Percentiles rank a stretch among this genome's conserved stretches.
Evolutionary conservation across 345 rosid genomes (phyloP).

Genomic region (Bruguiera gymnorhiza): DNA sequence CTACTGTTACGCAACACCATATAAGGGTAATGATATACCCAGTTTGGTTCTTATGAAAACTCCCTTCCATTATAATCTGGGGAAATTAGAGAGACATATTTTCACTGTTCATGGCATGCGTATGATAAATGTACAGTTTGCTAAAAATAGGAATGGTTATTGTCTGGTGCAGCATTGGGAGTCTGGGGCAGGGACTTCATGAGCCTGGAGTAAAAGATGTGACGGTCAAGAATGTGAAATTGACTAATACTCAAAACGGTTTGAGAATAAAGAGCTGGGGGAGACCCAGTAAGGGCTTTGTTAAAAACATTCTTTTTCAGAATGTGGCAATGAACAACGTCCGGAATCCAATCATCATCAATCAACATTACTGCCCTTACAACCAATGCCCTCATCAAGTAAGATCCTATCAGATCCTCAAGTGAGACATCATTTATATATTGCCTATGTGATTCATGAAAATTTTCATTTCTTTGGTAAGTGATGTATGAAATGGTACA

Average conservation of each 20-base stretch:
- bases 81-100: too few relatives aligned
- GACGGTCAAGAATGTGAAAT: background rate
- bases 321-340: conserved; percentile 3
- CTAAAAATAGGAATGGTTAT: background rate
- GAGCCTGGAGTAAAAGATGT: conserved; percentile 11
- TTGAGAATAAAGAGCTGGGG: conserved; percentile 11
- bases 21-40: too few relatives aligned
- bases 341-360: conserved; percentile 11
- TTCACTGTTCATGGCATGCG: background rate
- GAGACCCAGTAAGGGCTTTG: conserved; percentile 10
- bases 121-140: background rate
- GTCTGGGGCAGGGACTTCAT: background rate
- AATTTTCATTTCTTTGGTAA: too few relatives aligned
- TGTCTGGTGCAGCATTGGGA: conserved; percentile 13
- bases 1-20: too few relatives aligned
- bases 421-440: background rate
- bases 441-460: too few relatives aligned
- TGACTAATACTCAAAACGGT: background rate
- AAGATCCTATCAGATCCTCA: background rate
- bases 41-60: too few relatives aligned
- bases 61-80: too few relatives aligned
- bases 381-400: conserved; percentile 3
- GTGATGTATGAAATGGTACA: background rate
- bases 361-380: conserved; percentile 6
- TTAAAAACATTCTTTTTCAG: background rate